Conservation (phyloP, 2,329 filamentous ascomycete species). For the Trichoderma sp. region DNA sequence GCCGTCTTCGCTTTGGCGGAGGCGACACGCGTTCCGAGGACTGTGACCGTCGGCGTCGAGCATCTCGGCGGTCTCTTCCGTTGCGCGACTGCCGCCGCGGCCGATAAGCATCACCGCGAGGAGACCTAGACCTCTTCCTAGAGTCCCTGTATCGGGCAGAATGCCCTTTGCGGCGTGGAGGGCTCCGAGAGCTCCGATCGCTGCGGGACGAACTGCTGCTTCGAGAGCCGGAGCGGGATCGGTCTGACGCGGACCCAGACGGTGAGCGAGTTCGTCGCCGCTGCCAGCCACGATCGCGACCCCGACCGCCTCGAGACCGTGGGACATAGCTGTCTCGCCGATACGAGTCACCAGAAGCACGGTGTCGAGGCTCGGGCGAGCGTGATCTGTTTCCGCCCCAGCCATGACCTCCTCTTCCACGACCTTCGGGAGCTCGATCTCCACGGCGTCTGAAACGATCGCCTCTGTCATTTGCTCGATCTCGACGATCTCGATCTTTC, state of each 20-base stretch:
- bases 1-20: constrained; percentile 53
- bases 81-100: constrained; percentile 33
- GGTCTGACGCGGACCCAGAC: constrained; percentile 38
- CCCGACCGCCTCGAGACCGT: constrained; percentile 46
- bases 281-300: constrained; percentile 47
- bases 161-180: constrained; percentile 41
- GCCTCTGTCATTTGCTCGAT: constrained; percentile 55
- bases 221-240: constrained; percentile 44
- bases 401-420: constrained; percentile 45
- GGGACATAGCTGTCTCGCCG: constrained; percentile 59
- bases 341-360: constrained; percentile 49
- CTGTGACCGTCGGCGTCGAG: constrained; percentile 37
- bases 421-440: constrained; percentile 52
- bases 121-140: constrained; percentile 48
- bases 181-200: constrained; percentile 40
- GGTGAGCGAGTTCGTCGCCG: constrained; percentile 41
- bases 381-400: constrained; percentile 48
- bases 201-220: constrained; percentile 39
- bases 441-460: constrained; percentile 58
- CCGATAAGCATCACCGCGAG: constrained; percentile 37
- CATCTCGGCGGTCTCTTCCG: constrained; percentile 31
- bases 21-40: constrained; percentile 48
- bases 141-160: constrained; percentile 39
- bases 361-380: constrained; percentile 51
- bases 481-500: constrained; percentile 65